phyloP scores from a whole-genome alignment of 2,329 filamentous ascomycete genomes.

The Fusarium sp. region DNA sequence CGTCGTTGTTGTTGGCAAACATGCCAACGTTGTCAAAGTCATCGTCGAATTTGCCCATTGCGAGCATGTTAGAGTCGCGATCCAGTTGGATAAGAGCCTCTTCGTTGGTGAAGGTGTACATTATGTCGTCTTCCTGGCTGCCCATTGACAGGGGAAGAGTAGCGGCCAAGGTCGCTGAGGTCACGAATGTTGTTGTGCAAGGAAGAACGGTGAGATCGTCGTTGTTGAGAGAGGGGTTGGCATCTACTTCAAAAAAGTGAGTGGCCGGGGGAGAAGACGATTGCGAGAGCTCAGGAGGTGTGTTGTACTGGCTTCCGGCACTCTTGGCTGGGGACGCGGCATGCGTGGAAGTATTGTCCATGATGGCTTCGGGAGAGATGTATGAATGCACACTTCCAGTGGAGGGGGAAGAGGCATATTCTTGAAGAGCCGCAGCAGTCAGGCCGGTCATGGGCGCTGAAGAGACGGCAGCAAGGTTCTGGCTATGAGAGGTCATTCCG shows the following conservation, averaged over 20 bases:
- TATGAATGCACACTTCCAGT: constrained; percentile 57
- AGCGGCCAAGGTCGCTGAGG: constrained; percentile 51
- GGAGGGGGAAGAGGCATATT: constrained; percentile 57
- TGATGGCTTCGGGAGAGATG: constrained; percentile 62
- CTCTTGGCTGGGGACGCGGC: constrained; percentile 65
- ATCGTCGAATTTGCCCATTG: constrained; percentile 68
- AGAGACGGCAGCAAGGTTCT: constrained; percentile 56
- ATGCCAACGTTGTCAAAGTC: constrained; percentile 65
- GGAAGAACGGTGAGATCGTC: constrained; percentile 52
- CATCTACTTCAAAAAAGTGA: constrained; percentile 63
- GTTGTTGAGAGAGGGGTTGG: constrained; percentile 51
- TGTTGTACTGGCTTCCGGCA: constrained; percentile 65
- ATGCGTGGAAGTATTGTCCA: constrained; percentile 54
- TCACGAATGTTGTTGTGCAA: constrained; percentile 51
- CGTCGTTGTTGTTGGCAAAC: constrained; percentile 63
- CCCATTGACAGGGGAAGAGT: constrained; percentile 52
- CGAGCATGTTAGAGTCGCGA: constrained; percentile 61
- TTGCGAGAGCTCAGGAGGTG: constrained; percentile 71
- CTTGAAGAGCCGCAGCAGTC: constrained; percentile 51
- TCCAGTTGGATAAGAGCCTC: constrained; percentile 59
- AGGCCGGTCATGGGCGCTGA: constrained; percentile 59
- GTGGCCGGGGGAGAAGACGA: constrained; percentile 67
- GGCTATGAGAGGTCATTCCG: constrained; percentile 46
- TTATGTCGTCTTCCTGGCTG: constrained; percentile 60
- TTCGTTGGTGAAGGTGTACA: constrained; percentile 58